phyloP scores from a whole-genome alignment of 768 basidiomycete genomes.

The Mycena albidolilacea region DNA sequence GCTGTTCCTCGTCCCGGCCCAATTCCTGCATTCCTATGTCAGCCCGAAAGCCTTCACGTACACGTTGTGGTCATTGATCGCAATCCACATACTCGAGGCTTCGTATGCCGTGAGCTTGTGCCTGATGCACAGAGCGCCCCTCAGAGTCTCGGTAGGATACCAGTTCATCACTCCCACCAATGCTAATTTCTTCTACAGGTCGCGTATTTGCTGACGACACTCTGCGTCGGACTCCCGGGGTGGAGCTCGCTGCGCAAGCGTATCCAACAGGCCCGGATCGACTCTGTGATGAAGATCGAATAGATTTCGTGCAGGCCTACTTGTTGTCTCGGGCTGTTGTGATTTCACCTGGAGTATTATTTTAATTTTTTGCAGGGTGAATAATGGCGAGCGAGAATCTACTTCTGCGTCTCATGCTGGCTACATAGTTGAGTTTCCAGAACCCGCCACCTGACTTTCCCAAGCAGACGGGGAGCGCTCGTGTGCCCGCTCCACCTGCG shows the following conservation, averaged over 20 bases:
- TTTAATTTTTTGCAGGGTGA: too few species aligned
- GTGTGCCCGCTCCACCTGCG: too few species aligned
- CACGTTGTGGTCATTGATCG: slow-evolving; percentile 50
- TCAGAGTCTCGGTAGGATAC: slow-evolving; percentile 55
- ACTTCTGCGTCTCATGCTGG: too few species aligned
- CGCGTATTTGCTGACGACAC: slow-evolving; percentile 63
- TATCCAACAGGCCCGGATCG: slow-evolving; percentile 66
- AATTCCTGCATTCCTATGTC: slow-evolving; percentile 47
- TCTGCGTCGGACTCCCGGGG: slow-evolving; percentile 68
- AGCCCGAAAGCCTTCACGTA: slow-evolving; percentile 49
- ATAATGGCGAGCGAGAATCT: too few species aligned
- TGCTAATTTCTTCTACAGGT: slow-evolving; percentile 51
- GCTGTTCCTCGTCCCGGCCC: slow-evolving; percentile 51
- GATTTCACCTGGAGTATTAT: too few species aligned
- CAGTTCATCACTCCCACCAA: not conserved
- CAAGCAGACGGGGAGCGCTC: too few species aligned
- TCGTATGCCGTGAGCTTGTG: slow-evolving; percentile 65
- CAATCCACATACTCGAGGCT: slow-evolving; percentile 62
- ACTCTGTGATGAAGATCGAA: slow-evolving; percentile 85
- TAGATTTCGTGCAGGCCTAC: slow-evolving; percentile 40
- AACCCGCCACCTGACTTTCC: too few species aligned
- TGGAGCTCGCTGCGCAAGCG: slow-evolving; percentile 68
- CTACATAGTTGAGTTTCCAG: too few species aligned
- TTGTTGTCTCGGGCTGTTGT: too few species aligned
- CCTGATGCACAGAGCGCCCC: slow-evolving; percentile 57